These are phyloP conservation scores for Lactarius vividus DNA, from an alignment of 768 basidiomycete species.

Conservation along the genomic window DNA sequence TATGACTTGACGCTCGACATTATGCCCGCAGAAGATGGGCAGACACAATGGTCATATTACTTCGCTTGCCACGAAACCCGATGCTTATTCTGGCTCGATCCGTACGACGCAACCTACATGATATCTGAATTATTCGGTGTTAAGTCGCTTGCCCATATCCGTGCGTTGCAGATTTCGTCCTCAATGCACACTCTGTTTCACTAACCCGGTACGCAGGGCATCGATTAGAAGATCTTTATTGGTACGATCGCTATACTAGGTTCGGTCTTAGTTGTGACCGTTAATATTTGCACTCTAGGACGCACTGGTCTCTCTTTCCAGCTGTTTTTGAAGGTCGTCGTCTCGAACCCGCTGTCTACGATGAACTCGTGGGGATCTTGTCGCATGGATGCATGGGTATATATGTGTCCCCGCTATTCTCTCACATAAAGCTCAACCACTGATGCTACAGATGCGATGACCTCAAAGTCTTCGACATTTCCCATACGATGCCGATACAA, in stretches of 20 bases:
- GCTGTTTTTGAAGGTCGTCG: constrained; percentile 13
- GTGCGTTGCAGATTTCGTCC: constrained; percentile 14
- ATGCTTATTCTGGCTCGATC: constrained; percentile 52
- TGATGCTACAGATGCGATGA: constrained; percentile 13
- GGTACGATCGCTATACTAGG: constrained; percentile 18
- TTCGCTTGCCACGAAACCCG: constrained; percentile 48
- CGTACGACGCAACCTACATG: constrained; percentile 38
- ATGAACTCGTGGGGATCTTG: constrained; percentile 40
- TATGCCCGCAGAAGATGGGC: constrained; percentile 34
- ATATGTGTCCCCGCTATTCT: neutral
- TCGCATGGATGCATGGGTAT: constrained; percentile 42
- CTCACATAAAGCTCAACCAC: neutral
- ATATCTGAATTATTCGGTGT: constrained; percentile 28
- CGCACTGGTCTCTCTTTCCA: constrained; percentile 33
- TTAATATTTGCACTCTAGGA: constrained; percentile 25
- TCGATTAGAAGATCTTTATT: constrained; percentile 30
- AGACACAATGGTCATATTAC: constrained; percentile 43
- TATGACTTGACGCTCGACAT: constrained; percentile 26
- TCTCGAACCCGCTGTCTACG: constrained; percentile 23
- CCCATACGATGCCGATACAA: constrained; percentile 15
- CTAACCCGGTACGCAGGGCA: constrained; percentile 21
- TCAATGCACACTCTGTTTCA: neutral
- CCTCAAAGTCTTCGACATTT: constrained; percentile 20
- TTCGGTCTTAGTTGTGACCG: constrained; percentile 2
- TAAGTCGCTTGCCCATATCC: constrained; percentile 17